These are phyloP conservation scores for Helianthus annuus DNA, from an alignment of 129 eudicot genomes.

Conservation along the genomic window DNA sequence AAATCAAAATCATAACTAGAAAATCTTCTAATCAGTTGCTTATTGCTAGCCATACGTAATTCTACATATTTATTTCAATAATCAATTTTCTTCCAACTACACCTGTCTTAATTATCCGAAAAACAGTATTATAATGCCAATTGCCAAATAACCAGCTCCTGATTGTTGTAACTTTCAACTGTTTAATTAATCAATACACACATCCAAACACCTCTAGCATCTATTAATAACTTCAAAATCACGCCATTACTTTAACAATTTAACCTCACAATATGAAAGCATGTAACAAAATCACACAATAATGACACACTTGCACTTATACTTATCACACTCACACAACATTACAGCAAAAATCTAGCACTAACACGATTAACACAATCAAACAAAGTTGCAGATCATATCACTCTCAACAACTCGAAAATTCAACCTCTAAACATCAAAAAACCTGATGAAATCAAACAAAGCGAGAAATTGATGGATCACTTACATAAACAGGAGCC, in stretches of 20 bases:
- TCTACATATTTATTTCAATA: background rate
- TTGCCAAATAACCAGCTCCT: background rate
- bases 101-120: background rate
- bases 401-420: slow-evolving; percentile 14
- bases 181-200: background rate
- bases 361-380: background rate
- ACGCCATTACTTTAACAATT: slow-evolving; percentile 5
- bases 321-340: no score
- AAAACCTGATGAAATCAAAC: slow-evolving; percentile 2
- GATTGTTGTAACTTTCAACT: background rate
- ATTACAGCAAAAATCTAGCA: background rate
- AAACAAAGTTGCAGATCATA: background rate
- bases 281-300: background rate
- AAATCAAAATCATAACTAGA: background rate
- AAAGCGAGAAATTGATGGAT: background rate
- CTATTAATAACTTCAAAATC: background rate
- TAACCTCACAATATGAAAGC: background rate
- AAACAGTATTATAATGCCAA: background rate
- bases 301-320: background rate
- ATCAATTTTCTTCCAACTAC: background rate
- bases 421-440: slow-evolving; percentile 23
- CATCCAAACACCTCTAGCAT: background rate
- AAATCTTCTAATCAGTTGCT: background rate
- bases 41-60: slow-evolving; percentile 4
- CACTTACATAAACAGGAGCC: slow-evolving; percentile 85